These are phyloP conservation scores for Jackrogersella minutella DNA, from an alignment of 495 filamentous ascomycete species.

Conservation along the genomic window DNA sequence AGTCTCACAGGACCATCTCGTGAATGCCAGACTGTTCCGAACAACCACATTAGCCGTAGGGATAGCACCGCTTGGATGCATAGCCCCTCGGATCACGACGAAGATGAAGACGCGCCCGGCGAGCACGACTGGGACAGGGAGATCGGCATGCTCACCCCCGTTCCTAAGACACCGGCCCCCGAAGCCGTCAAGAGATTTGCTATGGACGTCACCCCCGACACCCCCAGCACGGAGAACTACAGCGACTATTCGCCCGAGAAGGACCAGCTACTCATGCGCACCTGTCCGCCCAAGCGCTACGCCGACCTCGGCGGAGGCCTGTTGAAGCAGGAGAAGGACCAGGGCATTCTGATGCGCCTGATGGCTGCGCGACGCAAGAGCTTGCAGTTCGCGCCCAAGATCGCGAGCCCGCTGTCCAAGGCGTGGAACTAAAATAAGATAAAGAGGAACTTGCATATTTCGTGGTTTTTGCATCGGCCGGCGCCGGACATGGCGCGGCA, in stretches of 20 bases:
- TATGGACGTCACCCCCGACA: slow-evolving; percentile 50
- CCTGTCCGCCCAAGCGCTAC: slow-evolving; percentile 72
- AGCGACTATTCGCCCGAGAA: slow-evolving; percentile 30
- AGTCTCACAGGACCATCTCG: slow-evolving; percentile 40
- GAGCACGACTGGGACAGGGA: slow-evolving; percentile 49
- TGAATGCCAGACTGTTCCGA: slow-evolving; percentile 54
- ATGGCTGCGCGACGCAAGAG: slow-evolving; percentile 82
- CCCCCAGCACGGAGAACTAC: slow-evolving; percentile 34
- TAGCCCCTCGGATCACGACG: slow-evolving; percentile 51
- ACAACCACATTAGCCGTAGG: slow-evolving; percentile 56
- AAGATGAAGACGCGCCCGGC: slow-evolving; percentile 48
- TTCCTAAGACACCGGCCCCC: slow-evolving; percentile 63
- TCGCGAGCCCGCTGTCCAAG: slow-evolving; percentile 76
- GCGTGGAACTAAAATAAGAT: slow-evolving; percentile 47
- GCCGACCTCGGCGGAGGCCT: slow-evolving; percentile 50
- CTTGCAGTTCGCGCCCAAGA: slow-evolving; percentile 78
- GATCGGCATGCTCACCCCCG: slow-evolving; percentile 53
- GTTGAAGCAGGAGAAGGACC: slow-evolving; percentile 53
- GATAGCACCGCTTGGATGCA: slow-evolving; percentile 62
- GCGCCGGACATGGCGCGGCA: too few species aligned
- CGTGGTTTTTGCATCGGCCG: too few species aligned
- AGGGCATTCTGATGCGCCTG: slow-evolving; percentile 67
- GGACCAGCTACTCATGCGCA: slow-evolving; percentile 70
- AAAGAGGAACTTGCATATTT: too few species aligned
- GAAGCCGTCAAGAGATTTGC: slow-evolving; percentile 55